Conservation (phyloP, 768 basidiomycete species). For the Piloderma croceum region DNA sequence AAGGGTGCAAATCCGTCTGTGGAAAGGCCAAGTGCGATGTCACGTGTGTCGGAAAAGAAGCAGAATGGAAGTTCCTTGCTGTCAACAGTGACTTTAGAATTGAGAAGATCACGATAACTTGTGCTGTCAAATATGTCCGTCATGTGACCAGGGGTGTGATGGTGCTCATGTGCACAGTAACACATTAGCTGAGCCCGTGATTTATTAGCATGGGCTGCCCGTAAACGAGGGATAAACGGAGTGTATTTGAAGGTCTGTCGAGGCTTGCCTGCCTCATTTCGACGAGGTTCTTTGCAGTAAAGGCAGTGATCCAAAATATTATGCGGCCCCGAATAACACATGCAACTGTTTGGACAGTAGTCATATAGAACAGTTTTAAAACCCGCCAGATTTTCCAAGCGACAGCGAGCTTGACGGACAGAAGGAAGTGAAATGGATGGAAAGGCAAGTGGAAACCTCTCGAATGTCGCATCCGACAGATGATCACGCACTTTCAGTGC, state of each 20-base stretch:
- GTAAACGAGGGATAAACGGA: conserved; percentile 33
- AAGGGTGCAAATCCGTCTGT: conserved; percentile 40
- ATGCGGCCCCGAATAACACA: conserved; percentile 30
- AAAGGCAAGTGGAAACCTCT: conserved; percentile 9
- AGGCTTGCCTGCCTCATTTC: conserved; percentile 15
- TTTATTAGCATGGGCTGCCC: conserved; percentile 17
- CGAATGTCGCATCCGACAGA: conserved; percentile 8
- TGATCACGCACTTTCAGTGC: conserved; percentile 11
- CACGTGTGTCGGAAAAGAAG: conserved; percentile 33
- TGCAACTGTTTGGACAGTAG: conserved; percentile 41
- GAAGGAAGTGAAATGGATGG: conserved; percentile 1
- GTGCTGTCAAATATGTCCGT: conserved; percentile 33
- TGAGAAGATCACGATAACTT: conserved; percentile 23
- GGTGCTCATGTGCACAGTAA: conserved; percentile 26
- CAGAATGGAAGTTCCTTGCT: conserved; percentile 16
- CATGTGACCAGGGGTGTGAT: conserved; percentile 13
- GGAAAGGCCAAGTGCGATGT: conserved; percentile 39
- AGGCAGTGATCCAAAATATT: conserved; percentile 26
- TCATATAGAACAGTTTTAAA: conserved; percentile 27
- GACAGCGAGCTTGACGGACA: conserved; percentile 2
- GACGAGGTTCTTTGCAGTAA: conserved; percentile 29
- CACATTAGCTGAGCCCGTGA: conserved; percentile 18
- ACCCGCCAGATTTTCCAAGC: conserved; percentile 23
- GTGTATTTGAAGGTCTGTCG: conserved; percentile 30
- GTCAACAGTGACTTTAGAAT: conserved; percentile 21